Base-by-base conservation (phyloP, 1,284 basidiomycete genomes). In the Ganoderma sp. region DNA sequence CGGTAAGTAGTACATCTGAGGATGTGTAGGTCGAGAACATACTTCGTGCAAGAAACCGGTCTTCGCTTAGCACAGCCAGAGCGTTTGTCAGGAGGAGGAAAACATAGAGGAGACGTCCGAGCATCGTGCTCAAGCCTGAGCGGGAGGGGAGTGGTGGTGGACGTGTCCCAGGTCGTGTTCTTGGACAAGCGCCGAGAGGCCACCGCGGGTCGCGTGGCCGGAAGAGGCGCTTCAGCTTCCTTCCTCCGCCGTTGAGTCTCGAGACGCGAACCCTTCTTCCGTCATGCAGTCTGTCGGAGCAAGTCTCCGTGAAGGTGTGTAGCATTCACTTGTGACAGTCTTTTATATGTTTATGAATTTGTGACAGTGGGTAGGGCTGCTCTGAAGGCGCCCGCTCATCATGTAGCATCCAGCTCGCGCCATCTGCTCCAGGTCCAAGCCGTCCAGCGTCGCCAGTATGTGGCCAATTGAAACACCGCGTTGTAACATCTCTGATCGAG, bases 11-110 rank as follows among this genome's bases (percentile, higher is more conserved):
- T 50, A n/a, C 37, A 22, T 12, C 41, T 41, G 19, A 39, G 34
- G 50, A 28, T 12, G 39, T 34, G 58, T 15, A 60, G 64, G 61
- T 48, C 32, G 41, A 59, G 25, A 61, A 87, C 92, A 76, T 78
- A 98, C 97, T 96, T 79, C 92, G 85, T 28, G 95, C 93, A 59
- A 99, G 88, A 80, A 99, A 99, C 1, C 97, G 88, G 75, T 99
- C 97, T 81, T 99, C 97, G 77, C 91, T 98, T 66, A 99, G 85
- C 68, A 99, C 92, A 9, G 97, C 97, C 77, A 98, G 88, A 39
- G 95, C 94, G 79, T 99, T 99, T 73, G 96, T 90, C 78, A 98
- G 84, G 52, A 99, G 88, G 19, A 99, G 81, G 42, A 85, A 80
- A 67, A 92, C 88, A 79, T 94, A 91, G 73, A 94, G 79, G 71